A percentile compares a stretch with the other conserved stretches of the same genome.
Conservation (phyloP, 2,329 filamentous ascomycete species). For the Graphiopsis chlorocephala region DNA sequence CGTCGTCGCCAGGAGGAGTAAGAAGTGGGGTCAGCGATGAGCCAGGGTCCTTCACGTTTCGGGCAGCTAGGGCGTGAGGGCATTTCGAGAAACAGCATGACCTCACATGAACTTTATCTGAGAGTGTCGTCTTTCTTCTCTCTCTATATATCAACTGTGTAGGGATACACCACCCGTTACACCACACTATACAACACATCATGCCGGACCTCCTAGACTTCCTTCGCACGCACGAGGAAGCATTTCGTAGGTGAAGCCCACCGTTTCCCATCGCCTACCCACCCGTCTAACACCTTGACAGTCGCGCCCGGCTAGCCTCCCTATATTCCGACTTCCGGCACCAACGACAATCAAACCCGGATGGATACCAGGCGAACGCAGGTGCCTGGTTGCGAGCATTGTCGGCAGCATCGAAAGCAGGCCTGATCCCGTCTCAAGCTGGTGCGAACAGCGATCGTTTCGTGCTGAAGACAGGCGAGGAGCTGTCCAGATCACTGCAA, state of each 20-base stretch:
- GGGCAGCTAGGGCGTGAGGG: background rate
- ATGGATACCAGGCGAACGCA: conserved; percentile 79
- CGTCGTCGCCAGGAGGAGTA: background rate
- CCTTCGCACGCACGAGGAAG: conserved; percentile 49
- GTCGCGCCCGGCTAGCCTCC: conserved; percentile 73
- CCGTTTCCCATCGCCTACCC: conserved; percentile 10
- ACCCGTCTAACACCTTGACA: conserved; percentile 20
- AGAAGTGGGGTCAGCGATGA: background rate
- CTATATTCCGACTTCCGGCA: conserved; percentile 83
- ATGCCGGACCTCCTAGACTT: conserved; percentile 60
- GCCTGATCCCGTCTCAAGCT: conserved; percentile 50
- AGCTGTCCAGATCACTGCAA: conserved; percentile 68
- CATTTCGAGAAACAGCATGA: conserved; percentile 4
- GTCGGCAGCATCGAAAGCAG: conserved; percentile 64
- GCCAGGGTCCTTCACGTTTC: background rate
- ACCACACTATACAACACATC: background rate
- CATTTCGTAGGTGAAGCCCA: conserved; percentile 43
- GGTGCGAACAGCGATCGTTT: conserved; percentile 46
- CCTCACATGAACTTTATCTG: background rate
- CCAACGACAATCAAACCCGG: conserved; percentile 74
- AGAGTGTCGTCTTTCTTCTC: background rate
- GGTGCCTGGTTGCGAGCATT: conserved; percentile 75
- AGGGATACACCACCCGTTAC: background rate
- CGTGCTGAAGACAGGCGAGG: conserved; percentile 54
- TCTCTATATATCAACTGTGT: background rate